Evolutionary conservation across 2,329 filamentous ascomycete genomes (phyloP).

Genomic region (Fusarium sambucinum): DNA sequence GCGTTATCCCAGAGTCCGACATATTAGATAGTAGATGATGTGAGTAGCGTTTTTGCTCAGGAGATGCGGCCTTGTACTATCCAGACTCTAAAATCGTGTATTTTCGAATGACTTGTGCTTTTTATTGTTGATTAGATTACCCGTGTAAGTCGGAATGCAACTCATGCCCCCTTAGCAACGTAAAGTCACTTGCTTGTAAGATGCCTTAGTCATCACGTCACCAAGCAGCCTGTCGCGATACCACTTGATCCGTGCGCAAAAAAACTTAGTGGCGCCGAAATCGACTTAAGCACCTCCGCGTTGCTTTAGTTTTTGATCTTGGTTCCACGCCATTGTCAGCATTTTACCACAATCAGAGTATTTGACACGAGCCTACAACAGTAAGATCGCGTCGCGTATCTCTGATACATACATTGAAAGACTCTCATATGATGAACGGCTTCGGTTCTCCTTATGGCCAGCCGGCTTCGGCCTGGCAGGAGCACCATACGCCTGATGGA

Average conservation of each 20-base stretch:
- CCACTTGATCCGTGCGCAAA: slow-evolving; percentile 40
- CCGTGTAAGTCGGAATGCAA: slow-evolving; percentile 43
- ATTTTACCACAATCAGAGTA: slow-evolving; percentile 3
- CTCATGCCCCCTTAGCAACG: slow-evolving; percentile 41
- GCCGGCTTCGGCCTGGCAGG: slow-evolving; percentile 76
- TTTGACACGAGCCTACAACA: neutral
- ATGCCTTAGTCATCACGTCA: slow-evolving; percentile 25
- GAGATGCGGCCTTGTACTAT: neutral
- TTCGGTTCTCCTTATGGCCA: slow-evolving; percentile 62
- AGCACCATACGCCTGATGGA: slow-evolving; percentile 84
- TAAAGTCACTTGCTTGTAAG: slow-evolving; percentile 33
- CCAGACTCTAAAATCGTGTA: neutral
- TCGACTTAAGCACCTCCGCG: slow-evolving; percentile 23
- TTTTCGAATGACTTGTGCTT: slow-evolving; percentile 17
- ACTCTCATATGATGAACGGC: slow-evolving; percentile 66
- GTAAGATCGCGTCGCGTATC: slow-evolving; percentile 20
- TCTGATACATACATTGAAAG: neutral
- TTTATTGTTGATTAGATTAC: slow-evolving; percentile 28
- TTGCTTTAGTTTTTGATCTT: slow-evolving; percentile 20
- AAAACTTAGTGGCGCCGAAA: slow-evolving; percentile 41
- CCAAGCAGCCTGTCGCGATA: slow-evolving; percentile 16
- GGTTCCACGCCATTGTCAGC: slow-evolving; percentile 17
- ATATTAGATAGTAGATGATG: slow-evolving; percentile 18
- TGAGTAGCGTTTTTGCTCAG: neutral
- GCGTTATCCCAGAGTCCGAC: slow-evolving; percentile 40